These are phyloP conservation scores for Phragmites australis DNA, from an alignment of 176 grass and related monocot species.

Conservation along the genomic window DNA sequence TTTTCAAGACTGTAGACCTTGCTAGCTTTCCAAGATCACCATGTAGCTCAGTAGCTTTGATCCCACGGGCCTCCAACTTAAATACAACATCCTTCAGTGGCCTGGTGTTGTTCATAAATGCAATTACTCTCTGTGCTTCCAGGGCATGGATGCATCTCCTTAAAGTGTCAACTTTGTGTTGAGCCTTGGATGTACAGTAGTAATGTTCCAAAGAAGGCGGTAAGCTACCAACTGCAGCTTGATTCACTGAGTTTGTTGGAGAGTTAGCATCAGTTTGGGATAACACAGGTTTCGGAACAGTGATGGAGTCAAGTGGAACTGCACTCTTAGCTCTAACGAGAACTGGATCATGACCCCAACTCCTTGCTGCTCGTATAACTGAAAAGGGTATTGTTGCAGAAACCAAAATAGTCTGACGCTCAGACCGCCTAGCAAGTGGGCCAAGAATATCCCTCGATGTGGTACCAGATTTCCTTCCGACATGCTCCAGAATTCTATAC, in stretches of 20 bases:
- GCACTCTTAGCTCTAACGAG: conserved; percentile 83
- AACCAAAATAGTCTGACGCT: conserved; percentile 85
- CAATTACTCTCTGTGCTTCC: conserved; percentile 77
- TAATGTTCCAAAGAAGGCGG: conserved; percentile 80
- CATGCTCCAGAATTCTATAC: conserved; percentile 93
- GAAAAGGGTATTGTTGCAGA: conserved; percentile 94
- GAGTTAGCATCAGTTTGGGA: conserved; percentile 41
- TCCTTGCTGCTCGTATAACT: conserved; percentile 81
- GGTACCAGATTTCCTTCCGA: conserved; percentile 62
- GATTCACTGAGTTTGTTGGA: conserved; percentile 48
- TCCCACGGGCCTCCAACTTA: conserved; percentile 89
- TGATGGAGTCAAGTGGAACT: conserved; percentile 65
- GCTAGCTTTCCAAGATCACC: conserved; percentile 87
- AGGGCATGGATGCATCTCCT: conserved; percentile 85
- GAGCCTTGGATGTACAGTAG: conserved; percentile 75
- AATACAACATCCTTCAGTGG: conserved; percentile 96
- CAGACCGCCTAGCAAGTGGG: conserved; percentile 66
- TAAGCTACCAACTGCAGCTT: conserved; percentile 77
- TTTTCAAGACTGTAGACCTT: conserved; percentile 85
- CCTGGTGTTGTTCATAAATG: conserved; percentile 90
- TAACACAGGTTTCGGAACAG: conserved; percentile 46
- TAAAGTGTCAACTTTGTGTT: conserved; percentile 91
- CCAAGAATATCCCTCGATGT: conserved; percentile 70
- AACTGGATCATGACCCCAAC: conserved; percentile 82
- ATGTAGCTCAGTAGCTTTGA: conserved; percentile 76